phyloP scores from a whole-genome alignment of 83 land plant genomes.

The Picea abies region DNA sequence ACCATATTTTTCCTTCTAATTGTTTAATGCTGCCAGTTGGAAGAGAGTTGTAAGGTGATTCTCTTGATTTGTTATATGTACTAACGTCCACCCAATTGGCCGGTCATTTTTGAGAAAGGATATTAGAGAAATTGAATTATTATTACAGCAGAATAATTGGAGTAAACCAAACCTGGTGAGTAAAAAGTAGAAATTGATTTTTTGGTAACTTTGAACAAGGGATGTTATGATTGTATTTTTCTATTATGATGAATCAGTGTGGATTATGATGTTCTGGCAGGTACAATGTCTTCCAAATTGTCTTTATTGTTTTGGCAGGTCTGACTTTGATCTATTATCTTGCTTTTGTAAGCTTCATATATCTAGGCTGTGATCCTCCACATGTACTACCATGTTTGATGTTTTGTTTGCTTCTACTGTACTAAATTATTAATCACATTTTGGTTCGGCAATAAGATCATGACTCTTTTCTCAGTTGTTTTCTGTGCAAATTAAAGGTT shows the following conservation, averaged over 20 bases:
- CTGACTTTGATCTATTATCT: slow-evolving; percentile 78
- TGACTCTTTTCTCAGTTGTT: not conserved
- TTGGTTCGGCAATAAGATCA: not conserved
- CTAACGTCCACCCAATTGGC: not conserved
- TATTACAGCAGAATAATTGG: not conserved
- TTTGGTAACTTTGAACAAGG: not conserved
- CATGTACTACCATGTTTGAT: not conserved
- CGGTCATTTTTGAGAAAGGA: not conserved
- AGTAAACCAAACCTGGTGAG: not conserved
- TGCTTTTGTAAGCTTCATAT: slow-evolving; percentile 72
- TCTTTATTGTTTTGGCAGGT: slow-evolving; percentile 62
- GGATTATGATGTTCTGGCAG: slow-evolving; percentile 36
- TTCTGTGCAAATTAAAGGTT: slow-evolving; percentile 45
- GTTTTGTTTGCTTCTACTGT: not conserved
- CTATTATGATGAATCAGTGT: not conserved
- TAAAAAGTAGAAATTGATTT: not conserved
- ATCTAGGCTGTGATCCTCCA: not conserved
- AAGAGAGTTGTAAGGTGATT: not conserved
- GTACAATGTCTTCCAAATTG: slow-evolving; percentile 93
- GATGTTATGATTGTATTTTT: not conserved
- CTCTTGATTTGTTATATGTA: not conserved
- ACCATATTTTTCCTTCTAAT: not conserved
- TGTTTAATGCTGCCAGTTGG: not conserved
- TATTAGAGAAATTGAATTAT: not conserved
- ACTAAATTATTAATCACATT: not conserved